A percentile compares a stretch with the other conserved stretches of the same genome.
Conservation (phyloP, 805 yeast species). For the Ogataea thermomethanolica region DNA sequence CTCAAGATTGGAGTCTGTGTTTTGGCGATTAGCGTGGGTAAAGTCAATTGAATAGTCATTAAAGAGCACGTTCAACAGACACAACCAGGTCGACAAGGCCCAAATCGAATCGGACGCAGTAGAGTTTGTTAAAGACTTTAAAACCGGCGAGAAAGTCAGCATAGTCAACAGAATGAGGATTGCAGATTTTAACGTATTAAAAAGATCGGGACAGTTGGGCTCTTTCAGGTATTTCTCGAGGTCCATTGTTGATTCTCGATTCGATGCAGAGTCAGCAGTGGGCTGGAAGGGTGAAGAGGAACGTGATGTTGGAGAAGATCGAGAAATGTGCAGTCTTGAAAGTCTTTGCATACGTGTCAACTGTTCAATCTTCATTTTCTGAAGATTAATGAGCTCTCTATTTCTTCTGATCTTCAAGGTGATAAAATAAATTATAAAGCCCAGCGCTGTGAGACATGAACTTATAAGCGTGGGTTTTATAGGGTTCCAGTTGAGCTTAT, state of each 20-base stretch:
- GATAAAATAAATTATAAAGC: slow-evolving; percentile 33
- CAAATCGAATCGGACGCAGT: slow-evolving; percentile 94
- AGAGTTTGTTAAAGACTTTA: slow-evolving; percentile 81
- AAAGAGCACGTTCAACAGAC: slow-evolving; percentile 60
- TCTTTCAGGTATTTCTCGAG: slow-evolving; percentile 26
- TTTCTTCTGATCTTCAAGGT: slow-evolving; percentile 30
- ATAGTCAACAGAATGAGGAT: slow-evolving; percentile 65
- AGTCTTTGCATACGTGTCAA: slow-evolving; percentile 18
- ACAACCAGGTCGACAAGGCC: slow-evolving; percentile 83
- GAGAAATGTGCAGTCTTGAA: slow-evolving; percentile 16
- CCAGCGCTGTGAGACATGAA: slow-evolving; percentile 34
- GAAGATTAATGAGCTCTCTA: slow-evolving; percentile 29
- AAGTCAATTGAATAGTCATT: slow-evolving; percentile 64
- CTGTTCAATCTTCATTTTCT: slow-evolving; percentile 28
- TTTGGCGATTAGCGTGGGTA: slow-evolving; percentile 14
- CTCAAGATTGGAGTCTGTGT: slow-evolving; percentile 17
- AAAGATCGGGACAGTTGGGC: slow-evolving; percentile 28
- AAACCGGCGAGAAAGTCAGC: slow-evolving; percentile 81
- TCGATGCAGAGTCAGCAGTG: slow-evolving; percentile 2
- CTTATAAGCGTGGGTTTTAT: slow-evolving; percentile 37
- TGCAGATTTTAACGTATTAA: slow-evolving; percentile 56
- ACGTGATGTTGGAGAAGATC: slow-evolving; percentile 23
- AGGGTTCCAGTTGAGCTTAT: slow-evolving; percentile 49
- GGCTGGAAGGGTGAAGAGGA: slow-evolving; percentile 23
- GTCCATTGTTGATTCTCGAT: slow-evolving; percentile 9